Evolutionary conservation across 306 rosid genomes (phyloP).

Genomic region (Senna siamea): DNA sequence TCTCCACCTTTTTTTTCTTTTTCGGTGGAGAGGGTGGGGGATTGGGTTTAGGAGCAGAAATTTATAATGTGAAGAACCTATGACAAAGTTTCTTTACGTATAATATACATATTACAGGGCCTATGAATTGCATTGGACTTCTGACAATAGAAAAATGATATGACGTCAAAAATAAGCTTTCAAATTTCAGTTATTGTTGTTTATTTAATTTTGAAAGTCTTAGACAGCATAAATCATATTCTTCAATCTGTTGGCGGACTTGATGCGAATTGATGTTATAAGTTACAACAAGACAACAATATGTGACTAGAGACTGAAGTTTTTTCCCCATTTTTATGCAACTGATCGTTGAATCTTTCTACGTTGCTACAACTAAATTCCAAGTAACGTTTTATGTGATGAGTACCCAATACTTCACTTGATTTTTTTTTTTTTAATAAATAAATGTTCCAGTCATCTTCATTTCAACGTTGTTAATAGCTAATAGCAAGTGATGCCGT

Average conservation of each 20-base stretch:
- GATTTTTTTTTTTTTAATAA: no score
- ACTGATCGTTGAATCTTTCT: no score
- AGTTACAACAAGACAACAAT: no score
- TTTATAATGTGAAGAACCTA: neutral
- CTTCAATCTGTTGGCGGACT: neutral
- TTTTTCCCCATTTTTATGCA: no score
- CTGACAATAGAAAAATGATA: neutral
- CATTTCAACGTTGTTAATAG: neutral
- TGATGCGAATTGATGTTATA: neutral
- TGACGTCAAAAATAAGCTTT: neutral
- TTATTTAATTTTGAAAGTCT: neutral
- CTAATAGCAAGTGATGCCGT: neutral
- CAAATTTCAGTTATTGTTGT: neutral
- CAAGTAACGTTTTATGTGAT: neutral
- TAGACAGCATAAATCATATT: neutral
- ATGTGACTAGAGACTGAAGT: no score
- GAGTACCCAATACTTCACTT: neutral
- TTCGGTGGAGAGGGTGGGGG: no score
- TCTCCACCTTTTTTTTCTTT: neutral
- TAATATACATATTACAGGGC: constrained; percentile 20
- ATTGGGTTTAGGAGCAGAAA: no score
- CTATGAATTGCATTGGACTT: constrained; percentile 21
- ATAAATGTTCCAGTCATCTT: neutral
- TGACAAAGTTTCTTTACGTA: neutral
- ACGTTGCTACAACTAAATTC: neutral